phyloP scores from a whole-genome alignment of 2,329 filamentous ascomycete genomes.

The Scopulariopsis brevicaulis region DNA sequence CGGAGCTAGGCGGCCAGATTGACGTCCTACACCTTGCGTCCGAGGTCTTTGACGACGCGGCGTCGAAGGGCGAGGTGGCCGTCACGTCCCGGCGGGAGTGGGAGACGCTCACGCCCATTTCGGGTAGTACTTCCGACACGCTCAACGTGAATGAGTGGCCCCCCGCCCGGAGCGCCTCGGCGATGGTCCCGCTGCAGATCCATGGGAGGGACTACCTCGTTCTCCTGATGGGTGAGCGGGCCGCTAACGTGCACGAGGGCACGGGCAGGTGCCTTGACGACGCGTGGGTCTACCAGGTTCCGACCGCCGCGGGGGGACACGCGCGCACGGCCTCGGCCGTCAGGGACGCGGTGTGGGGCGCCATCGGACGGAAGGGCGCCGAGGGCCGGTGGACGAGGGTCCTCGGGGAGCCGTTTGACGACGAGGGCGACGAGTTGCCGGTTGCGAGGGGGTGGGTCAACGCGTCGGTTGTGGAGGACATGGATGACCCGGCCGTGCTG shows the following conservation, averaged over 20 bases:
- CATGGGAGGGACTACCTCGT: conserved; percentile 52
- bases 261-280: conserved; percentile 46
- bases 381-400: conserved; percentile 50
- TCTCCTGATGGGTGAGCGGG: conserved; percentile 46
- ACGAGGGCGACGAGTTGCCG: conserved; percentile 36
- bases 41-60: conserved; percentile 41
- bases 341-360: conserved; percentile 41
- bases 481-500: conserved; percentile 47
- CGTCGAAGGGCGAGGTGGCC: conserved; percentile 34
- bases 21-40: conserved; percentile 52
- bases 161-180: conserved; percentile 35
- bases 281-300: conserved; percentile 54
- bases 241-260: conserved; percentile 35
- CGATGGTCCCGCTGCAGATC: conserved; percentile 42
- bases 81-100: conserved; percentile 40
- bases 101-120: conserved; percentile 33
- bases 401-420: conserved; percentile 33
- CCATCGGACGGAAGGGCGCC: conserved; percentile 38
- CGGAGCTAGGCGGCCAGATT: conserved; percentile 58
- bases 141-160: conserved; percentile 31
- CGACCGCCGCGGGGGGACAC: conserved; percentile 19
- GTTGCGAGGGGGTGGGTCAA: conserved; percentile 45
- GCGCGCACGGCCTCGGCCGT: conserved; percentile 43
- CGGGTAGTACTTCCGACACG: conserved; percentile 6
- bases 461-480: conserved; percentile 41